Evolutionary conservation across 164 flowering plant species (phyloP).

Genomic region (Santalum album): DNA sequence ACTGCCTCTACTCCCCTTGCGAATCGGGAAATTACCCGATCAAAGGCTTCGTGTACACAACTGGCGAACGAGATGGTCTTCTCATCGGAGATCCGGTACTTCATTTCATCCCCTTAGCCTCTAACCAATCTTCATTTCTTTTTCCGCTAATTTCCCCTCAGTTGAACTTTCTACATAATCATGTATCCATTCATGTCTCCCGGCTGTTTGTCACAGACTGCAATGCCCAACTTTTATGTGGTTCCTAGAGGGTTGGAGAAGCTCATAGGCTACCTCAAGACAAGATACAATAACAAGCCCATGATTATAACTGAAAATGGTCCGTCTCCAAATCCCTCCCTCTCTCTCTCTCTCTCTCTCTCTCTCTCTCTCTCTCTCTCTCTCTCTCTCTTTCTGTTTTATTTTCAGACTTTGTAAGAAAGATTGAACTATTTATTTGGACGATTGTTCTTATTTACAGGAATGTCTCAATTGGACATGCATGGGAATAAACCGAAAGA

Average conservation of each 20-base stretch:
- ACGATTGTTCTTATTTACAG: neutral
- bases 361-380: no score
- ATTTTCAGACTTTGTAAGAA: no score
- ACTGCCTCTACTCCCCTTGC: slow-evolving; percentile 39
- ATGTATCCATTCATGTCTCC: neutral
- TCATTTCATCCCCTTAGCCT: no score
- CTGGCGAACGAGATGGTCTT: slow-evolving; percentile 29
- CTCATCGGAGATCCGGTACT: slow-evolving; percentile 42
- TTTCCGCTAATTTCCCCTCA: no score
- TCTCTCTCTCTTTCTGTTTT: no score
- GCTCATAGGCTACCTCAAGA: slow-evolving; percentile 27
- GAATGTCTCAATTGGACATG: neutral
- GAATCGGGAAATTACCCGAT: slow-evolving; percentile 18
- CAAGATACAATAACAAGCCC: slow-evolving; percentile 42
- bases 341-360: no score
- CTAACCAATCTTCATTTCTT: no score
- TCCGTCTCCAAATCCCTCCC: slow-evolving; percentile 7
- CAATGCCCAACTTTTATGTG: slow-evolving; percentile 19
- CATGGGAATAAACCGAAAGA: neutral
- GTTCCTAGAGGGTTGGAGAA: slow-evolving; percentile 58
- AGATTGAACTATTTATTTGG: neutral
- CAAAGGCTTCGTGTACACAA: slow-evolving; percentile 23
- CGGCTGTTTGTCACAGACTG: slow-evolving; percentile 27
- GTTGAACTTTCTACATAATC: no score
- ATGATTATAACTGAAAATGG: slow-evolving; percentile 59